Base-by-base conservation (phyloP, 2,329 filamentous ascomycete genomes). In the Fusarium graminum region DNA sequence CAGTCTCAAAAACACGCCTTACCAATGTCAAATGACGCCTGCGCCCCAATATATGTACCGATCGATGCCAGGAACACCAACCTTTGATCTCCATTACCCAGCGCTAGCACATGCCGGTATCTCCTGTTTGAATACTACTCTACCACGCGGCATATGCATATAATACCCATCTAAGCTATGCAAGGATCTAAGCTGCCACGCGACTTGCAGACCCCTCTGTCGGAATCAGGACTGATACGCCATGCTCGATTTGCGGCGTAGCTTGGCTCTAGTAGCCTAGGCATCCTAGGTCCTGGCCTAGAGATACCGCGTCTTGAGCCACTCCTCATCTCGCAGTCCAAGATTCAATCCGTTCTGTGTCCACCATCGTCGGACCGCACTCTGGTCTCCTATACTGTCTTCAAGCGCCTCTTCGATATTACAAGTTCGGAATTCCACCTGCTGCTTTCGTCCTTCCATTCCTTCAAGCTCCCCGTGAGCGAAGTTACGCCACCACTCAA, bases 331-430 rank as follows among this genome's bases (percentile, higher is more conserved):
- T 5, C 91, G 89, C 39, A 95, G 83, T 2, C 92, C 91, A 51
- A 96, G 78, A 73, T 95, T 94, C 63, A 96, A 80, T 0, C 92
- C 93, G 70, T 95, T 94, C 67, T 84, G 81, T 25, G 92, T 90
- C 94, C 94, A 98, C 94, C 94, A 98, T 65, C 85, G 83, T 56
- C 92, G 83, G 17, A 97, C 92, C 36, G 86, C 85, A 67, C 89
- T 87, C 64, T 93, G 90, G 53, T 90, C 89, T 10, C 86, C 86
- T 47, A 94, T 86, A 22, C 92, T 92, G 75, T 97, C 94, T 76
- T 97, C 94, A 38, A 97, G 83, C 1, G 94, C 94, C 79, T 97
- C 94, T 76, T 97, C 94, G 63, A 98, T 95, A 77, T 97, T 93
- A 77, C 93, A 97, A 2, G 93, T 97, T 77, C 94, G 94, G 78